Conservation (phyloP, 1,284 basidiomycete genomes). For the Irpex rosettiformis region DNA sequence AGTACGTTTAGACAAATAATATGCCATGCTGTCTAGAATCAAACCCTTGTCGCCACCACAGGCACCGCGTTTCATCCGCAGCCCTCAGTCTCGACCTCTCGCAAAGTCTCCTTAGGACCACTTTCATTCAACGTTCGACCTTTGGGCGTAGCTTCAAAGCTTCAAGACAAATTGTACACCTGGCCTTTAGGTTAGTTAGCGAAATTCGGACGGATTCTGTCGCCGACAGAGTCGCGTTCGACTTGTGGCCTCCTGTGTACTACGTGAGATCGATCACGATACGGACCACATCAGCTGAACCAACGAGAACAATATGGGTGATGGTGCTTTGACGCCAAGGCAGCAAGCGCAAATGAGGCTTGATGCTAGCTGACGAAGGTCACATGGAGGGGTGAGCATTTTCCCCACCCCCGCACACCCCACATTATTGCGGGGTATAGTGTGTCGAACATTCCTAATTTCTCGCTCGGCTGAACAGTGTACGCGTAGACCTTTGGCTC, state of each 20-base stretch:
- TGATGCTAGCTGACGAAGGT: neutral
- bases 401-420: neutral
- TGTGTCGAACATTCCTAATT: neutral
- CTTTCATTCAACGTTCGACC: too few species aligned
- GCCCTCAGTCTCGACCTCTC: too few species aligned
- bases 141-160: too few species aligned
- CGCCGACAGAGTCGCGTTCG: neutral
- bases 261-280: neutral
- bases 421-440: neutral
- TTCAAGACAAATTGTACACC: too few species aligned
- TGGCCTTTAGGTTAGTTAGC: neutral
- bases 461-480: neutral
- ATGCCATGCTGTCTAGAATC: too few species aligned
- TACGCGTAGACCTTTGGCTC: neutral
- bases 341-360: neutral
- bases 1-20: too few species aligned
- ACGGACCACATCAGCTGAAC: neutral
- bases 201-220: neutral
- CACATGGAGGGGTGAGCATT: neutral
- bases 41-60: too few species aligned
- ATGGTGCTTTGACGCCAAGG: neutral
- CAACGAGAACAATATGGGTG: neutral
- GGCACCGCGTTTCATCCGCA: too few species aligned
- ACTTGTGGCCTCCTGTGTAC: neutral
- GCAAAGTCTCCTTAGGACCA: too few species aligned